These are phyloP conservation scores for Verbascum thapsus DNA, from an alignment of 257 asterid genomes.

Conservation along the genomic window DNA sequence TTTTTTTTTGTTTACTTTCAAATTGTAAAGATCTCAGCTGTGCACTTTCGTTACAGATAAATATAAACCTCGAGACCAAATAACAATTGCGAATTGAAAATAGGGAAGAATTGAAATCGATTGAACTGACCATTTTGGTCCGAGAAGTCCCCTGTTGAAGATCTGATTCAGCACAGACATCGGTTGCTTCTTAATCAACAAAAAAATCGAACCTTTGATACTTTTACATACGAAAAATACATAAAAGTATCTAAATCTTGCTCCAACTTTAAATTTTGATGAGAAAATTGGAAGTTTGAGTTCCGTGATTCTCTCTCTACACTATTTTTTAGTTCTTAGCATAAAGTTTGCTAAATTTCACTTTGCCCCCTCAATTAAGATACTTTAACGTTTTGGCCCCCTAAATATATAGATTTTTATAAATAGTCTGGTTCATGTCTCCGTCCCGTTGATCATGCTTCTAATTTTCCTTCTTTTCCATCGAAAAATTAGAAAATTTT, in stretches of 20 bases:
- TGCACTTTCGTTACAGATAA: constrained; percentile 6
- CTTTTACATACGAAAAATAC: neutral
- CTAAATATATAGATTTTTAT: too few species aligned
- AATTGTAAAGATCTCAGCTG: constrained; percentile 15
- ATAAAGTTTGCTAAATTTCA: too few species aligned
- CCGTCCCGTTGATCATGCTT: too few species aligned
- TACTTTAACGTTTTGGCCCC: too few species aligned
- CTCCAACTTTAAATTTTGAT: neutral
- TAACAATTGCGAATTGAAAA: neutral
- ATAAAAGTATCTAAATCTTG: neutral
- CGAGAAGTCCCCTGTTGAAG: constrained; percentile 84
- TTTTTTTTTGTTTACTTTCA: neutral
- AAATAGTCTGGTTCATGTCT: too few species aligned
- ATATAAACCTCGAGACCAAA: too few species aligned
- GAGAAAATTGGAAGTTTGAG: neutral
- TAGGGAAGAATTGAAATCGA: constrained; percentile 22
- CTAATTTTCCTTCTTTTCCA: too few species aligned
- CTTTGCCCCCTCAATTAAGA: too few species aligned
- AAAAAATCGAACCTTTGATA: neutral
- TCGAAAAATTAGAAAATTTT: too few species aligned
- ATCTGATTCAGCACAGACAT: constrained; percentile 86
- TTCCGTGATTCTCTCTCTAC: constrained; percentile 19
- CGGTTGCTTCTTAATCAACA: constrained; percentile 1
- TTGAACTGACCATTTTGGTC: constrained; percentile 75
- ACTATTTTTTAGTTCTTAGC: too few species aligned